Percentiles rank a stretch among this genome's conserved stretches.
Evolutionary conservation across 2,329 filamentous ascomycete species (phyloP).

Genomic region (Rugonectria rugulosa): DNA sequence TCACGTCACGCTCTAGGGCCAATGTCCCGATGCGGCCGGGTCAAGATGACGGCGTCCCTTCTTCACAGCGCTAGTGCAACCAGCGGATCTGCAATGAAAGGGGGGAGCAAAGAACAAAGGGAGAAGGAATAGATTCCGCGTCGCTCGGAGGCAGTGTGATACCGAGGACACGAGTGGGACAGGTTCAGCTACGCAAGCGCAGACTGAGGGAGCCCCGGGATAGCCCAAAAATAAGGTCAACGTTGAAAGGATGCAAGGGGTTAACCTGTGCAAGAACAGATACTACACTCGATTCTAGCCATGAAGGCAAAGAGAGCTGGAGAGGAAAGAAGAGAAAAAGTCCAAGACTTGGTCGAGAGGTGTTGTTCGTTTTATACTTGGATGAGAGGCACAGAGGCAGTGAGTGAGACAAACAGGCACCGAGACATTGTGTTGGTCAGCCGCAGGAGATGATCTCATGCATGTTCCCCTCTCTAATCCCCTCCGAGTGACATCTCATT

Average conservation of each 20-base stretch:
- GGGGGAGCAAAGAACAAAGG: neutral
- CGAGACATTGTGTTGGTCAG: too few relatives aligned
- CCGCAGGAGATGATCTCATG: too few relatives aligned
- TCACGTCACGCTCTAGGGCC: too few relatives aligned
- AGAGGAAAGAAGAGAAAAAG: slow-evolving; percentile 22
- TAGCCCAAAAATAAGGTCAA: slow-evolving; percentile 30
- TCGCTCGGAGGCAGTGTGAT: slow-evolving; percentile 39
- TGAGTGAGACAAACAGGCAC: too few relatives aligned
- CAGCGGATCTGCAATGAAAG: slow-evolving; percentile 36
- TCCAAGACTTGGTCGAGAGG: neutral
- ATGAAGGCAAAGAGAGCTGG: slow-evolving; percentile 32
- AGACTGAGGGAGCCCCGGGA: slow-evolving; percentile 14
- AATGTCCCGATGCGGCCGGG: too few relatives aligned
- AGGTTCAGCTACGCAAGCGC: slow-evolving; percentile 28
- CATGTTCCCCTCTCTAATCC: neutral
- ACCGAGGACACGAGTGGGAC: slow-evolving; percentile 36
- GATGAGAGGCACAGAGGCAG: neutral
- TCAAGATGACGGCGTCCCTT: slow-evolving; percentile 15
- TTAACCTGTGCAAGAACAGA: slow-evolving; percentile 40
- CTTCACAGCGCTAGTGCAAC: slow-evolving; percentile 35
- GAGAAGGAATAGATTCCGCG: too few relatives aligned
- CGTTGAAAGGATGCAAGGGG: slow-evolving; percentile 23
- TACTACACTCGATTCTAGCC: slow-evolving; percentile 40
- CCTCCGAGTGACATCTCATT: neutral
- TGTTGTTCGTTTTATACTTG: slow-evolving; percentile 20